Percentiles rank a stretch among this genome's conserved stretches.
These are phyloP conservation scores for Melampsora larici-populina DNA, from an alignment of 1,284 basidiomycete genomes.

Conservation along the genomic window DNA sequence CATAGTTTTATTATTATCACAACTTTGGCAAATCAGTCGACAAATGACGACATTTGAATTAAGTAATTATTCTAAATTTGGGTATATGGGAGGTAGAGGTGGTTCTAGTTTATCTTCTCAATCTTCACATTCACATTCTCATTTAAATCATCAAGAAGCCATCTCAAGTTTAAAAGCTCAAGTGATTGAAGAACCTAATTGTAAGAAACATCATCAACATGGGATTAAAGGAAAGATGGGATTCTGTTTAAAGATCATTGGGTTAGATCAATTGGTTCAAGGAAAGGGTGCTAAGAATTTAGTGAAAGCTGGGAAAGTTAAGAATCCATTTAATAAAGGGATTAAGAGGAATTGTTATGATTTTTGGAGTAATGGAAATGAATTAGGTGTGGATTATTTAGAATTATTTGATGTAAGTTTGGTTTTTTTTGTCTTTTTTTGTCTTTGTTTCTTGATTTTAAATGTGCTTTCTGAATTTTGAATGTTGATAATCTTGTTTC, in stretches of 20 bases:
- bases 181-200: not conserved
- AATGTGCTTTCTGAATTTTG: conserved; percentile 15
- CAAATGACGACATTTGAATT: conserved; percentile 98
- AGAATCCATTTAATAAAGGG: conserved; percentile 91
- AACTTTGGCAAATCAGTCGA: conserved; percentile 83
- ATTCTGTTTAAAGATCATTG: conserved; percentile 81
- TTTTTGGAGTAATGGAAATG: conserved; percentile 83
- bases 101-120: conserved; percentile 23
- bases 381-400: conserved; percentile 84
- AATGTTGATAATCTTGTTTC: conserved; percentile 17
- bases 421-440: not conserved
- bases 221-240: conserved; percentile 50
- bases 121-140: conserved; percentile 36
- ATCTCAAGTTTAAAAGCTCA: conserved; percentile 16
- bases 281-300: conserved; percentile 82
- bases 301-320: conserved; percentile 61
- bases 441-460: conserved; percentile 1
- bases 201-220: not conserved
- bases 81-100: conserved; percentile 81
- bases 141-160: conserved; percentile 10
- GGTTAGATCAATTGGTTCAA: conserved; percentile 86
- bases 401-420: conserved; percentile 74
- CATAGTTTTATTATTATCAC: conserved; percentile 73
- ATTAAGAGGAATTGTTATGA: conserved; percentile 81
- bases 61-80: conserved; percentile 86